These are phyloP conservation scores for Cercophora newfieldiana DNA, from an alignment of 495 filamentous ascomycete genomes.

Conservation along the genomic window DNA sequence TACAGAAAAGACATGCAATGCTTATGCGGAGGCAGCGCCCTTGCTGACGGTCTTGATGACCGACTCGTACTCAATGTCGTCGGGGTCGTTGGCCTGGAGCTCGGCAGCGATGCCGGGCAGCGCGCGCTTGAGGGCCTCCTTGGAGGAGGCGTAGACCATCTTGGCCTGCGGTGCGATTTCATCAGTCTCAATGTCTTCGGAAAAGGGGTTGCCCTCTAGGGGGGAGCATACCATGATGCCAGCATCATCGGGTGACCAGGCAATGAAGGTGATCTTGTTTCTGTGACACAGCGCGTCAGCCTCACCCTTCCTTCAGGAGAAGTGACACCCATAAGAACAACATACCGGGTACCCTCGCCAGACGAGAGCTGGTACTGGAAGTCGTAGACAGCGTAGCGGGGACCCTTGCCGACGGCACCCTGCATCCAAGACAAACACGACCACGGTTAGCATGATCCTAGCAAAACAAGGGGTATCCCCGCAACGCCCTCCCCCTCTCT, in stretches of 20 bases:
- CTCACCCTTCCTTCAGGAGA: not conserved
- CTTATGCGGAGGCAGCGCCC: slow-evolving; percentile 51
- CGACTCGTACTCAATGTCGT: slow-evolving; percentile 83
- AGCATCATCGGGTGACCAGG: slow-evolving; percentile 87
- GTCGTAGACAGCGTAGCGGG: slow-evolving; percentile 90
- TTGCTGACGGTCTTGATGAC: slow-evolving; percentile 80
- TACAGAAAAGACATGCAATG: slow-evolving; percentile 4
- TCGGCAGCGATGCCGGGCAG: slow-evolving; percentile 77
- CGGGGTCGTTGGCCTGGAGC: slow-evolving; percentile 89
- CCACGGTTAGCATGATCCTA: not conserved
- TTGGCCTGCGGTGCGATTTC: slow-evolving; percentile 64
- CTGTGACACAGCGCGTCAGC: slow-evolving; percentile 45
- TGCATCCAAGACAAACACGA: slow-evolving; percentile 25
- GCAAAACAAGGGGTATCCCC: not conserved
- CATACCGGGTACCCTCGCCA: slow-evolving; percentile 81
- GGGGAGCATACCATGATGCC: slow-evolving; percentile 70
- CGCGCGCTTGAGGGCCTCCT: slow-evolving; percentile 84
- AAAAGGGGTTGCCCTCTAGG: not conserved
- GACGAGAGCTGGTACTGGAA: slow-evolving; percentile 77
- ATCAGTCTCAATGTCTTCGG: slow-evolving; percentile 17
- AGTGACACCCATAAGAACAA: not conserved
- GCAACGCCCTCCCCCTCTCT: not conserved
- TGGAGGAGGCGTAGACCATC: slow-evolving; percentile 97
- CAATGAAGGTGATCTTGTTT: slow-evolving; percentile 95
- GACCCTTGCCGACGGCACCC: slow-evolving; percentile 67